Conservation (phyloP, 257 asterid species). For the Echites panduratus region DNA sequence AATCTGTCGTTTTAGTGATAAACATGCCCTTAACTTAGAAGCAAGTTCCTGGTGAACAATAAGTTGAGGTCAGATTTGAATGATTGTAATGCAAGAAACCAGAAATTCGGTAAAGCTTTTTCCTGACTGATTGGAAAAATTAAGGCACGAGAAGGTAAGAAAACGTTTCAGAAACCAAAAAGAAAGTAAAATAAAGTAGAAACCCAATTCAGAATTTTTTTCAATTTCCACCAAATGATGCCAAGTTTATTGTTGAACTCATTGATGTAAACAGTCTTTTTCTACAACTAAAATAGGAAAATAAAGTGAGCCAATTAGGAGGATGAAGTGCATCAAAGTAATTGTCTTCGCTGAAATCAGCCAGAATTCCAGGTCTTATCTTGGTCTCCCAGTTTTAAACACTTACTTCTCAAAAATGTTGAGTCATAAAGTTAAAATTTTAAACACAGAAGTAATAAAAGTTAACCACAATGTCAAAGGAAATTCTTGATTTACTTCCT, state of each 20-base stretch:
- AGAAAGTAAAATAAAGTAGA: neutral
- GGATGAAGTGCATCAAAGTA: neutral
- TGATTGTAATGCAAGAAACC: neutral
- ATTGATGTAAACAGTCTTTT: neutral
- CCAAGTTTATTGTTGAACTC: neutral
- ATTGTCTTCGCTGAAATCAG: neutral
- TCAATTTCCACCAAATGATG: neutral
- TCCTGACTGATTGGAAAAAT: neutral
- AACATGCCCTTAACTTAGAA: conserved; percentile 43
- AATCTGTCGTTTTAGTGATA: conserved; percentile 51
- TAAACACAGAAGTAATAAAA: neutral
- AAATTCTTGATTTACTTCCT: neutral
- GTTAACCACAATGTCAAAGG: neutral
- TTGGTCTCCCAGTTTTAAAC: neutral
- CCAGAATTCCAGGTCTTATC: neutral
- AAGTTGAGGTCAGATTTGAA: neutral
- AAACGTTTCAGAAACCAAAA: neutral
- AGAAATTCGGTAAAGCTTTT: neutral
- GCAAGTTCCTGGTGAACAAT: conserved; percentile 50
- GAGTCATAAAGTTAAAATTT: neutral
- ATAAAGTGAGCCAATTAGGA: neutral
- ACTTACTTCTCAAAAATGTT: neutral
- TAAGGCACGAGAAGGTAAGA: neutral
- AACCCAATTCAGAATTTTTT: neutral
- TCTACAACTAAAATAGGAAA: neutral